Evolutionary conservation across 2,329 filamentous ascomycete genomes (phyloP), one percentile per base, ranked within the genome.

Genomic region (Botryotinia globosa): DNA sequence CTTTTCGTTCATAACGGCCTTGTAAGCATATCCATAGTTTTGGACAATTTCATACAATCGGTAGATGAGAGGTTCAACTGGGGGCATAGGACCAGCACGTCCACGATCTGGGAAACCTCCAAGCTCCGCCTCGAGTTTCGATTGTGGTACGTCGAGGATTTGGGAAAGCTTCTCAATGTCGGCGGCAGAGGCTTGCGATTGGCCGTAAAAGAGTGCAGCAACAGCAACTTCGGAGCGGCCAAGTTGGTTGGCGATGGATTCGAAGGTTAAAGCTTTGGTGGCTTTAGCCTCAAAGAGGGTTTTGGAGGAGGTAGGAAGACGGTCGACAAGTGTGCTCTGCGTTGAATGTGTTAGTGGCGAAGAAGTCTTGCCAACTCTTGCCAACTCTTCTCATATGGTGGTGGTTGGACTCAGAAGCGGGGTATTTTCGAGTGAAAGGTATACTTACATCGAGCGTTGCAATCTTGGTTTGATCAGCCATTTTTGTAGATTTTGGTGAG

Each of bases 11-110:
- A 98, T 81, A 7, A 98, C 88, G 0, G 94, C 94, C 87, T 98
- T 98, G 84, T 97, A 98, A 0, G 94, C 93, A 82, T 97, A 97
- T 25, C 95, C 95, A 80, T 98, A 98, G 82, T 97, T 98, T 84
- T 98, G 94, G 75, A 98, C 91, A 80, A 98, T 92, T 86, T 98
- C 95, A 82, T 94, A 98, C 74, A 98, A 82, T 3, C 95, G 87
- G 82, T 98, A 98, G 80, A 98, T 94, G 77, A 97, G 83, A 7
- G 94, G 94, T 81, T 97, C 94, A 73, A 88, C 90, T 0, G 93
- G 93, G 0, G 93, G 93, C 92, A 96, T 94, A 73, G 94, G 91
- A 1, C 93, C 89, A 0, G 90, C 88, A 70, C 90, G 86, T 48
- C 94, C 94, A 4, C 94, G 88, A 81, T 97, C 93, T 0, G 94